Percentiles rank a stretch among this genome's conserved stretches.
Evolutionary conservation across 179 eudicot genomes (phyloP).

Genomic region (Monotropa hypopitys): DNA sequence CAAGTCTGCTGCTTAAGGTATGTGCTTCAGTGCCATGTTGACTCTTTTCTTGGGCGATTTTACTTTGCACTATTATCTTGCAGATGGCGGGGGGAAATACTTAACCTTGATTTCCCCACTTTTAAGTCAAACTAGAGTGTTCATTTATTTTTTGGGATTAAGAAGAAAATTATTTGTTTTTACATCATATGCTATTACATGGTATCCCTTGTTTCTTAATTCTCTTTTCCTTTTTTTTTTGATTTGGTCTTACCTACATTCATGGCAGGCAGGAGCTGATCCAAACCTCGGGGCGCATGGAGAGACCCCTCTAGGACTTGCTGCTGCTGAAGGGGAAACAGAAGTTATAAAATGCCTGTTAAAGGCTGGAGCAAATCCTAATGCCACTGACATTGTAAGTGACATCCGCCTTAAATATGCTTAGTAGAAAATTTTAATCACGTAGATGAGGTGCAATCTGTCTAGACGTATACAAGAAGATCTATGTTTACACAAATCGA

Average conservation of each 20-base stretch:
- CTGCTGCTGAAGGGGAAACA: constrained; percentile 11
- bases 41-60: background rate
- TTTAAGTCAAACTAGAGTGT: background rate
- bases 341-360: constrained; percentile 18
- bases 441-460: background rate
- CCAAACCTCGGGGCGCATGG: constrained; percentile 15
- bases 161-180: background rate
- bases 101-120: background rate
- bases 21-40: background rate
- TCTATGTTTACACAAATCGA: background rate
- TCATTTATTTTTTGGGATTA: background rate
- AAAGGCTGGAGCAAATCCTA: constrained; percentile 29
- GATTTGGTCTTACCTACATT: background rate
- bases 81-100: background rate
- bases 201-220: background rate
- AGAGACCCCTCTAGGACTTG: constrained; percentile 12
- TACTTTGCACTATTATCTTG: background rate
- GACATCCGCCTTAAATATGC: background rate
- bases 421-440: background rate
- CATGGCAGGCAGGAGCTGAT: constrained; percentile 28
- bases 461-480: background rate
- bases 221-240: background rate
- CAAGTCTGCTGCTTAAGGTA: constrained; percentile 23
- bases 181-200: background rate
- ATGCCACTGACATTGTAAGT: constrained; percentile 14